Evolutionary conservation across 306 rosid genomes (phyloP).

Genomic region (Vachellia collinsii): DNA sequence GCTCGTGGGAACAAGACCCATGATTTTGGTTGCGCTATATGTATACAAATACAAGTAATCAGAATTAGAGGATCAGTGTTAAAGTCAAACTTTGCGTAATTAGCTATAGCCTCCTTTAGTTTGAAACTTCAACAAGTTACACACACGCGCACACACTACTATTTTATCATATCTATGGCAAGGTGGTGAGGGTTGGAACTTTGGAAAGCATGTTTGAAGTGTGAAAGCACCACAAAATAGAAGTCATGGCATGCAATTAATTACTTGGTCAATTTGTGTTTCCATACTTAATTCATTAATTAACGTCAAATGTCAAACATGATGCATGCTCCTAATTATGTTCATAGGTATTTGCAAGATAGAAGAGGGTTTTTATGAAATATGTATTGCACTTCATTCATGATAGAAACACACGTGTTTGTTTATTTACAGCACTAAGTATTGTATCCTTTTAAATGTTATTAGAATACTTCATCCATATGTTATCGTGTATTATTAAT

Average conservation of each 20-base stretch:
- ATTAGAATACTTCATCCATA: neutral
- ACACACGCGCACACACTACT: no score
- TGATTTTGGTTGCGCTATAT: no score
- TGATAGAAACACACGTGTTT: neutral
- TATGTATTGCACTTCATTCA: neutral
- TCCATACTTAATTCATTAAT: neutral
- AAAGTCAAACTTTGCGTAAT: neutral
- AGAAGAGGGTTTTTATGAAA: neutral
- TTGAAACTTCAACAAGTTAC: no score
- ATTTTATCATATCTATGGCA: no score
- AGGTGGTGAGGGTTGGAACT: neutral
- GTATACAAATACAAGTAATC: no score
- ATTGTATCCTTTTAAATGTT: no score
- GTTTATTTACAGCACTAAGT: no score
- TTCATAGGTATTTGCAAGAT: neutral
- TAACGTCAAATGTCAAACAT: neutral
- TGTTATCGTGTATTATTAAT: no score
- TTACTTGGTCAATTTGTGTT: neutral
- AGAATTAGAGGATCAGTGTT: no score
- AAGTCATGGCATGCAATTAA: neutral
- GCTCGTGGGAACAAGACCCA: no score
- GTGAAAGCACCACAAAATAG: neutral
- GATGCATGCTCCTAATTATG: neutral
- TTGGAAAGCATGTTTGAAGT: neutral
- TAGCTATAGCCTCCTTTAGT: neutral